These are phyloP conservation scores for Metschnikowia anglica DNA, from an alignment of 805 yeast genomes.

Conservation along the genomic window DNA sequence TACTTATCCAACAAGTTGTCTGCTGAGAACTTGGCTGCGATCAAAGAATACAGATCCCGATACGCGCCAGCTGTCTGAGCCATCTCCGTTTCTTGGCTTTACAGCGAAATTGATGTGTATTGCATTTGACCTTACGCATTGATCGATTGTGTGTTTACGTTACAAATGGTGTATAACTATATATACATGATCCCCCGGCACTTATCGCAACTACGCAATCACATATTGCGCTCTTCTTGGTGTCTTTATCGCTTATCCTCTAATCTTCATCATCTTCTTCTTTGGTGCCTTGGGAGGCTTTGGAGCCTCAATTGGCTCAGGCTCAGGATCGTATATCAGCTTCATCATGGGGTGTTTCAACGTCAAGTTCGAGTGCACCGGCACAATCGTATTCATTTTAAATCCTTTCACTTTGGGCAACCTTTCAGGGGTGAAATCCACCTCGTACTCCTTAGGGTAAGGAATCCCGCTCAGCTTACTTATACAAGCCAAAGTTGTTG, in stretches of 20 bases:
- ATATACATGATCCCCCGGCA: too few species aligned
- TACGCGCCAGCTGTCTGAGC: slow-evolving; percentile 41
- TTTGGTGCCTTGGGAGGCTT: slow-evolving; percentile 45
- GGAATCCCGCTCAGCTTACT: slow-evolving; percentile 51
- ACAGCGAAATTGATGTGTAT: too few species aligned
- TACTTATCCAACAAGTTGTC: slow-evolving; percentile 58
- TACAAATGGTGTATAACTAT: too few species aligned
- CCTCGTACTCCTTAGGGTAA: slow-evolving; percentile 58
- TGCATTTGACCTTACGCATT: too few species aligned
- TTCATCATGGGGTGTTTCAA: slow-evolving; percentile 84
- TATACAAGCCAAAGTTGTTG: slow-evolving; percentile 65
- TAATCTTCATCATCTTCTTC: slow-evolving; percentile 60
- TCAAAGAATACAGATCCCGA: slow-evolving; percentile 56
- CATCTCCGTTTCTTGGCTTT: too few species aligned
- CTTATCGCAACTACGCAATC: neutral
- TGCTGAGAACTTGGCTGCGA: slow-evolving; percentile 54
- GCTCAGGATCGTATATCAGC: slow-evolving; percentile 55
- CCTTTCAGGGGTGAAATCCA: slow-evolving; percentile 52
- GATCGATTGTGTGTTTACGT: too few species aligned
- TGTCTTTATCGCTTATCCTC: slow-evolving; percentile 38
- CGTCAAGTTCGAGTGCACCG: slow-evolving; percentile 77
- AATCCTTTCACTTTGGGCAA: slow-evolving; percentile 83
- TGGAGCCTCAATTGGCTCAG: slow-evolving; percentile 37
- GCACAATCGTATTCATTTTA: slow-evolving; percentile 82
- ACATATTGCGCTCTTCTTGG: neutral